Base-by-base conservation (phyloP, 2,329 filamentous ascomycete species). In the Fusarium sacchari region DNA sequence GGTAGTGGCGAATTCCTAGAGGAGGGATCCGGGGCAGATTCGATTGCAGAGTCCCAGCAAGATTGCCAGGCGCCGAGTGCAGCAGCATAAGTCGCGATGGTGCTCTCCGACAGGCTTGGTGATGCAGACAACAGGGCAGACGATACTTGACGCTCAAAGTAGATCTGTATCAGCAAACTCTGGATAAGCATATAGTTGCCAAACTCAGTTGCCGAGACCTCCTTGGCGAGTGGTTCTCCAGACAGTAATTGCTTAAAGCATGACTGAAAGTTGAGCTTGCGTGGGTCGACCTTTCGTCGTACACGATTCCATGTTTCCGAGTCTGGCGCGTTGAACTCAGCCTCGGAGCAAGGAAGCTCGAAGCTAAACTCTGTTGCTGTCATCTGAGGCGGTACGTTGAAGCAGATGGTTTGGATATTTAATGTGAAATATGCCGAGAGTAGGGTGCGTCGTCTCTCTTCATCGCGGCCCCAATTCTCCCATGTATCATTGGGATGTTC, bases 111-210 rank as follows among this genome's bases (percentile, higher is more conserved):
- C 7, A 40, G 22, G 39, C 46, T 42, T 55, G 58, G 46, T 3
- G 28, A 34, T 26, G 22, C 11, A n/a, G 50, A 28, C 14, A 50
- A 47, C 17, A 59, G 22, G 11, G 69, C 57, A 28, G 56, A 58
- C 8, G 56, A 58, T 13, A 58, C 32, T 17, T 71, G 66, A 20
- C 69, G 69, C 14, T 56, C 63, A 28, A 52, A 64, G 28, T 64
- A 72, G n/a, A 72, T 64, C 28, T 72, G 63, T 14, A 60, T 43
- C 30, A 67, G 46, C 7, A 72, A 58, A 17, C 58, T 65, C 15
- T 72, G 69, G 5, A 72, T 71, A 1, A 72, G 64, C n/a, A 59
- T 30, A 24, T 72, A 72, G 47, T 72, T 72, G 4, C 67, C 69
- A 44, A 71, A 68, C 11, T 64, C 57, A 13, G 69, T 67, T 22